Conservation (phyloP, 1,284 basidiomycete genomes). For the Trichosporon sp. region DNA sequence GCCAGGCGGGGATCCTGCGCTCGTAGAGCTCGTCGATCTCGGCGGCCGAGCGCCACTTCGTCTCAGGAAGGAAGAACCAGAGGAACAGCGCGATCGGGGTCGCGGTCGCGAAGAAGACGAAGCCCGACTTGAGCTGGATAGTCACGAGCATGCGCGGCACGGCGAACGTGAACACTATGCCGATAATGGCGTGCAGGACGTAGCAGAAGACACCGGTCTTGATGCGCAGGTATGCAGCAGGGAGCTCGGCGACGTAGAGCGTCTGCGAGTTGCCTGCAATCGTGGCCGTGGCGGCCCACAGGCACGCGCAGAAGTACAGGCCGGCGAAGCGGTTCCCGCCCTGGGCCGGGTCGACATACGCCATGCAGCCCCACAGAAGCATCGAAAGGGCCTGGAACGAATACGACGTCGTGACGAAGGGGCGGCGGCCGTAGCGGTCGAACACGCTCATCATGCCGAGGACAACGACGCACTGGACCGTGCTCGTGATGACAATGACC, state of each 20-base stretch:
- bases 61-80: conserved; percentile 31
- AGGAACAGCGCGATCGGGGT: conserved; percentile 23
- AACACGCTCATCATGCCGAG: conserved; percentile 1
- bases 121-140: conserved; percentile 21
- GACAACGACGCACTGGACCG: conserved; percentile 1
- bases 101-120: conserved; percentile 26
- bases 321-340: background rate
- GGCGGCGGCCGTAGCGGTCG: background rate
- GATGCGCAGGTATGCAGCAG: conserved; percentile 25
- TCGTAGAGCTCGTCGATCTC: conserved; percentile 49
- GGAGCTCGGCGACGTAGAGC: conserved; percentile 28
- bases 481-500: conserved; percentile 2
- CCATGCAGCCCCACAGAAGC: conserved; percentile 6
- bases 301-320: background rate
- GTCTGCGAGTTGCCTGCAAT: conserved; percentile 21
- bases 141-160: conserved; percentile 26
- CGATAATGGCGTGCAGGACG: background rate
- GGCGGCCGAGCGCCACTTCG: conserved; percentile 24
- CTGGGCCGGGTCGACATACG: background rate
- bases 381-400: conserved; percentile 10
- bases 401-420: background rate
- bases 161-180: conserved; percentile 14
- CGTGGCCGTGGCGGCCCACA: conserved; percentile 26
- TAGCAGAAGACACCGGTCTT: conserved; percentile 19
- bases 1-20: conserved; percentile 41